Evolutionary conservation across 2,329 filamentous ascomycete genomes (phyloP), one percentile per base, ranked within the genome.

Genomic region (Trichoderma citrinoviride): DNA sequence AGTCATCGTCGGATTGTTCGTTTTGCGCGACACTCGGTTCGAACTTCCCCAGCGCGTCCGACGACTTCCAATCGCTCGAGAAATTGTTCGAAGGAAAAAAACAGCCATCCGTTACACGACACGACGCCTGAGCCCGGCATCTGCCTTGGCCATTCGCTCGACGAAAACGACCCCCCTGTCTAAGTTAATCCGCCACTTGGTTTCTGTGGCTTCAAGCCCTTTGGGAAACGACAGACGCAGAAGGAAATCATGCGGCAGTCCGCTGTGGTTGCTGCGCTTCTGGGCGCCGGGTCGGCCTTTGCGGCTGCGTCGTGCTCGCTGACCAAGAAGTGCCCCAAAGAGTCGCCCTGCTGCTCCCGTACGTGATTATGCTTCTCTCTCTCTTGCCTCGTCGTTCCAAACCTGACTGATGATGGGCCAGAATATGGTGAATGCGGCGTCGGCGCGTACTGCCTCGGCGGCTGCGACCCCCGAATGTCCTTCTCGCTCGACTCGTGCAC

Each of bases 371-470:
- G n/a, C n/a, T n/a, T n/a, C n/a, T 10, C 21, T 33, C n/a, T 33
- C 47, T 12, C 27, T 33, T 14, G 17, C 23, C 6, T 12, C 21
- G 12, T 19, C 3, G 2, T 41, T 40, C 7, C 29, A 7, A 33
- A 8, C n/a, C 0, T 12, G 2, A n/a, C 37, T 56, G 37, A 56
- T 37, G 2, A 40, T 25, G 21, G n/a, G 37, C 57, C 73, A 96
- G 92, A 95, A 78, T 98, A 97, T 78, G 92, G 92, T 72, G 84
- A 94, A 77, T 98, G 95, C 74, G 95, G 94, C 80, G 87, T 93
- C 64, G 95, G 95, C 73, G 95, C 93, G 64, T 98, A 91, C 84
- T 99, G 95, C 74, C 86, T 99, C 21, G 95, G 95, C 72, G 95
- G 95, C 68, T 99, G 95, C 81, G 94, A 98, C 75, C 91, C 93